Evolutionary conservation across 208 protist genomes (phyloP).

Genomic region (Phytomonas sp.): DNA sequence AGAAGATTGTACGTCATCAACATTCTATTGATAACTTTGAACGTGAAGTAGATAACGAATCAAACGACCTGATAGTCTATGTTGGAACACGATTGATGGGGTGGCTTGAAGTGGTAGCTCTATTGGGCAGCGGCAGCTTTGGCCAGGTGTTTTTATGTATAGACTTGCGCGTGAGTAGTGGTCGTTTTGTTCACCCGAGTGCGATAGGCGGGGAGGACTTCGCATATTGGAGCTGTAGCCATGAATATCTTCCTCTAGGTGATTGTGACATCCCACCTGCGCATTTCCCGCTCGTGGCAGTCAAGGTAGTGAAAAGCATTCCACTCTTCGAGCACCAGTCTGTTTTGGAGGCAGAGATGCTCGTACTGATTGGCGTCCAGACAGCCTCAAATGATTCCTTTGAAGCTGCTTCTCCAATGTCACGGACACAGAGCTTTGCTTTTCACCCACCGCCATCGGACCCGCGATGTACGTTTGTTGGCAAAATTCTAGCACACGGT

Average conservation of each 20-base stretch:
- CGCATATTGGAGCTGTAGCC: constrained; percentile 78
- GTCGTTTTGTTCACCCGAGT: constrained; percentile 60
- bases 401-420: neutral
- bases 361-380: constrained; percentile 72
- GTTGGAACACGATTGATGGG: constrained; percentile 77
- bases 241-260: constrained; percentile 67
- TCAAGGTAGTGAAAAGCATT: constrained; percentile 80
- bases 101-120: constrained; percentile 72
- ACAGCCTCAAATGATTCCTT: constrained; percentile 12
- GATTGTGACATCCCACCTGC: constrained; percentile 49
- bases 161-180: constrained; percentile 59
- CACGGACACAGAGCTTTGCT: neutral
- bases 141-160: constrained; percentile 85
- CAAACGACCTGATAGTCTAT: constrained; percentile 66
- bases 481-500: constrained; percentile 65
- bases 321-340: constrained; percentile 71
- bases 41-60: constrained; percentile 70
- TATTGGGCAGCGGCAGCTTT: constrained; percentile 74
- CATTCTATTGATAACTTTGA: constrained; percentile 59
- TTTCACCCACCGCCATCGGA: constrained; percentile 40
- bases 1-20: constrained; percentile 38
- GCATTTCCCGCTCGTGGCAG: constrained; percentile 59
- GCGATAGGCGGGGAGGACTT: constrained; percentile 70
- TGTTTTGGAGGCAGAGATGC: constrained; percentile 75
- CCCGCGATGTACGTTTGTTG: constrained; percentile 46